Base-by-base conservation (phyloP, 257 asterid genomes). In the Solanum appendiculatum region DNA sequence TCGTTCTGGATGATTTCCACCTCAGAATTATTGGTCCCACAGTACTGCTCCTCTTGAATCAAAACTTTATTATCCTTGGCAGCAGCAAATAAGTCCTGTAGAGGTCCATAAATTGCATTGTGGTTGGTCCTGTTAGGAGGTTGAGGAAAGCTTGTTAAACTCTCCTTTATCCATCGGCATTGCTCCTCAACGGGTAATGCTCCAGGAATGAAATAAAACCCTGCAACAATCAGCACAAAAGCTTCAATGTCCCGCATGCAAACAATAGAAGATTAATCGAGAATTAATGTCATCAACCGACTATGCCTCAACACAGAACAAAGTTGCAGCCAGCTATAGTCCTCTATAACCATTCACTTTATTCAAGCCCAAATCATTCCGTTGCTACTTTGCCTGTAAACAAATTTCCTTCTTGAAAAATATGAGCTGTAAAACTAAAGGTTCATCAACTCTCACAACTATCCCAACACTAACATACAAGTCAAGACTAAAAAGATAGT, bases 51-150 rank as follows among this genome's bases (percentile, higher is more conserved):
- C 73, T 91, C 95, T 82, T 87, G 87, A 39, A 92, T 89, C 66
- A 97, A 90, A 78, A 89, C 89, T 87, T 91, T 94, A 80, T 92
- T 92, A 86, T 92, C 91, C 86, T 91, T 92, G 86, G 99, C 94
- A 44, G 98, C 93, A 87, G 86, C 83, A 89, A 97, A 94, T 86
- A 97, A 92, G 90, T 95, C 93, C 86, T 88, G 68, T 84, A 95
- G 87, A 37, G 98, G 93, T 42, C 99, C 99, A 87, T 97, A 97
- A 60, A 93, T 87, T 54, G 95, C 98, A 93, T 93, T 93, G 91
- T 96, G 99, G 89, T 96, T 95, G 23, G 99, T 96, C 64, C 99
- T 92, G 89, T 95, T 92, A 1, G 98, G 98, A 12, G 98, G 98
- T 86, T 94, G 98, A 85, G 99, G 98, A 82, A 97, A 97, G 89